Base-by-base conservation (phyloP, 495 filamentous ascomycete genomes). In the Zalerion maritima region DNA sequence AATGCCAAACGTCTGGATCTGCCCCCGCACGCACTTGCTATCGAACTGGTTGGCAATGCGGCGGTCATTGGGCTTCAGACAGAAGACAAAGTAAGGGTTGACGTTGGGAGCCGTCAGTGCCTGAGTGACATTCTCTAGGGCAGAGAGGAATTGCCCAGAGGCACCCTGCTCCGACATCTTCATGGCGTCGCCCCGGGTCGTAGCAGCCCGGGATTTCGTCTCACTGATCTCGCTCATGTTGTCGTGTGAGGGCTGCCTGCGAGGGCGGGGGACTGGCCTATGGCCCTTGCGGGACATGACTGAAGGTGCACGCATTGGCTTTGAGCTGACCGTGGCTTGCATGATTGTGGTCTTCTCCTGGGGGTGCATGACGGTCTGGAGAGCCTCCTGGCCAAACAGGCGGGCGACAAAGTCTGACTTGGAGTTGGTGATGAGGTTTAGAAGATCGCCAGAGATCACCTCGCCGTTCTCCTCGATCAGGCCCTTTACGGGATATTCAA, bases 11-110 rank as follows among this genome's bases (percentile, higher is more conserved):
- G 84, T 91, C 51, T 94, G 86, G 3, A 97, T 70, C 54, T 97
- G 89, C 18, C 78, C 78, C 10, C 89, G 74, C 14, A 97, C 89
- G 47, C 86, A 94, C 54, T 97, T 96, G 62, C 84, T 94, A 50
- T 97, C 89, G 40, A 96, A 96, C 49, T 96, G 89, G 38, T 97
- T 96, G 28, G 89, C 87, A 38, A 97, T 97, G 15, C 87, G 77
- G 12, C 89, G 72, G 54, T 96, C 89, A 46, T 97, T 97, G 5
- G 89, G 89, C 53, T 97, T 96, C 28, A 97, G 60, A 42, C 89
- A 96, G 57, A 97, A 93, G 16, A 97, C 71, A 43, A 94, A 94
- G 47, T 96, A 97, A 9, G 81, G 71, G 45, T 94, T 97, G 6
- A 81, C 73, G 43, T 81, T 81, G 5, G 73, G 61, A 5, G 81